A percentile compares a stretch with the other conserved stretches of the same genome.
Conservation (phyloP, 345 rosid genomes). For the Hirschfeldia incana region DNA sequence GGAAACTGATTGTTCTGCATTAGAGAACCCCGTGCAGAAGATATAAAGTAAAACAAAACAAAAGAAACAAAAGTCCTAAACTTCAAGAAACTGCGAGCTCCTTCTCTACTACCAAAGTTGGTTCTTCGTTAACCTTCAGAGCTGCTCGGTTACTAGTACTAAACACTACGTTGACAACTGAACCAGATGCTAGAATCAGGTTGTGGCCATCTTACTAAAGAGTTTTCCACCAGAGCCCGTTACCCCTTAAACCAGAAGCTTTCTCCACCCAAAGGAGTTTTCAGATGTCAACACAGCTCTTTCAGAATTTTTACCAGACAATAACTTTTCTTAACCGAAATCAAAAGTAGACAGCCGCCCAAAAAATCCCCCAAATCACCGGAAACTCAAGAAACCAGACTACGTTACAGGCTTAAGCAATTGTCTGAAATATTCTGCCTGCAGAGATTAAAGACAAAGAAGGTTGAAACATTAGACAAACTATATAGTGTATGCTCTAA, state of each 20-base stretch:
- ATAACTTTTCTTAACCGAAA: constrained; percentile 24
- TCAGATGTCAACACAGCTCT: constrained; percentile 36
- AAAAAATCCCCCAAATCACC: constrained; percentile 41
- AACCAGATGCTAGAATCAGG: constrained; percentile 41
- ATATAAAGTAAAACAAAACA: background rate
- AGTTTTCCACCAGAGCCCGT: constrained; percentile 36
- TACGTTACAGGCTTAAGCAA: constrained; percentile 98
- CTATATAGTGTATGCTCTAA: background rate
- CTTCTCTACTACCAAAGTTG: too few species aligned
- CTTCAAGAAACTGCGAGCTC: constrained; percentile 14
- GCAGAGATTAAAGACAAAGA: constrained; percentile 16
- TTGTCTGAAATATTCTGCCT: constrained; percentile 97
- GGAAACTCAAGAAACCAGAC: constrained; percentile 43
- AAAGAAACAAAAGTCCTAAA: constrained; percentile 28
- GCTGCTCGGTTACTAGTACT: constrained; percentile 35
- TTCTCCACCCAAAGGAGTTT: background rate
- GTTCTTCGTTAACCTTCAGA: constrained; percentile 15
- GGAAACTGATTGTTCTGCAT: constrained; percentile 61
- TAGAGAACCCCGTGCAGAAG: constrained; percentile 33
- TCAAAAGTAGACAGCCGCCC: constrained; percentile 47
- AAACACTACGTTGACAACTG: constrained; percentile 28
- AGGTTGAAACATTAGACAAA: background rate
- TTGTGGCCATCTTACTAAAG: constrained; percentile 43
- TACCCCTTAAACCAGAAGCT: constrained; percentile 22
- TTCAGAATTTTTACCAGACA: constrained; percentile 35